These are phyloP conservation scores for Heritiera fomes DNA, from an alignment of 345 rosid genomes.

Conservation along the genomic window DNA sequence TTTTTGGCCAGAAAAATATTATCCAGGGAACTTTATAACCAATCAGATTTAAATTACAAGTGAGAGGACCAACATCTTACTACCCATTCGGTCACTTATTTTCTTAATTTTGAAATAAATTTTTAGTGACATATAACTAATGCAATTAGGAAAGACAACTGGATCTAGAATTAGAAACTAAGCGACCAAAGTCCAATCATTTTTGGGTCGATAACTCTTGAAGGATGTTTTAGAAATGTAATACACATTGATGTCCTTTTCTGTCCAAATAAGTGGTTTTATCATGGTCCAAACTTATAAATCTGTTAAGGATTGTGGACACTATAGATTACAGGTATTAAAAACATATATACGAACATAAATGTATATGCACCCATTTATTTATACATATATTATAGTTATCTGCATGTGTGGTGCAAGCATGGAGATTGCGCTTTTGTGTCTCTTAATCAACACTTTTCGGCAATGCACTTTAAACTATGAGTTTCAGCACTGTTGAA, in stretches of 20 bases:
- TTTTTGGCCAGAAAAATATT: background rate
- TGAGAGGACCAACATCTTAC: background rate
- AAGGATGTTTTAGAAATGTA: background rate
- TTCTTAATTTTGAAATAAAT: background rate
- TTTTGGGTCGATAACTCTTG: background rate
- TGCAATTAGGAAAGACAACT: background rate
- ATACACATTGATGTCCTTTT: background rate
- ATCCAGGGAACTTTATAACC: background rate
- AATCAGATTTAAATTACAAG: background rate
- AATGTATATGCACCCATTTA: background rate
- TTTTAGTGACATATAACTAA: background rate
- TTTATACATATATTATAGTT: background rate
- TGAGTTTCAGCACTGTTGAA: slow-evolving; percentile 1
- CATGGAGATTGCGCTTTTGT: background rate
- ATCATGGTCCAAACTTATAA: background rate
- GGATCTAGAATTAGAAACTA: slow-evolving; percentile 10
- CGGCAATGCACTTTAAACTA: background rate
- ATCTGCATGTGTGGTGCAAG: background rate
- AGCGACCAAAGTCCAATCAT: background rate
- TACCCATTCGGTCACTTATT: background rate
- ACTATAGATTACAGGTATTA: background rate
- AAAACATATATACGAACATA: background rate
- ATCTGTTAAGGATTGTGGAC: background rate
- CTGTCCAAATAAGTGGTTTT: background rate
- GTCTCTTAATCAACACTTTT: background rate